Evolutionary conservation across 177 flowering plant genomes (phyloP).

Genomic region (Vitis hybrid): DNA sequence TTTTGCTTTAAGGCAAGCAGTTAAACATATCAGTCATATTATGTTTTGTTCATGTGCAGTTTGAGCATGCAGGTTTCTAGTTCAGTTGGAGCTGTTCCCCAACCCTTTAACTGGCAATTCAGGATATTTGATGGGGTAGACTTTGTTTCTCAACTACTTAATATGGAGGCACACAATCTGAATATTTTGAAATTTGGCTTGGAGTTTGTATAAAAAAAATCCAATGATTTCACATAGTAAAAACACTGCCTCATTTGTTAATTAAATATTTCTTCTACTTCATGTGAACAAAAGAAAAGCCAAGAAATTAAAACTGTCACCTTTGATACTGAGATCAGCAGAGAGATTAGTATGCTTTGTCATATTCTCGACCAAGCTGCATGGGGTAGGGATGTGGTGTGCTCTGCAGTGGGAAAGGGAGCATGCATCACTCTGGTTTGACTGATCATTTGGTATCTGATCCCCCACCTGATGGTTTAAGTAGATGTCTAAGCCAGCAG

Average conservation of each 20-base stretch:
- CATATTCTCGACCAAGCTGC: conserved; percentile 28
- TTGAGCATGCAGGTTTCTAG: neutral
- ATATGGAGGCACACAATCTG: no score
- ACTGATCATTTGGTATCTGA: conserved; percentile 30
- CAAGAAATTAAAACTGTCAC: conserved; percentile 2
- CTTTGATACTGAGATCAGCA: conserved; percentile 29
- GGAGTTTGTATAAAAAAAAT: neutral
- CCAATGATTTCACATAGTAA: neutral
- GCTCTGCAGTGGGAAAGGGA: conserved; percentile 42
- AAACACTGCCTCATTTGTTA: neutral
- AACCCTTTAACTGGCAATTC: no score
- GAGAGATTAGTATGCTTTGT: conserved; percentile 22
- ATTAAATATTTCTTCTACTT: neutral
- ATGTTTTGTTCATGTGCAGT: neutral
- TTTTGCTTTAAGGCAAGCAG: neutral
- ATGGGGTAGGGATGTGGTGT: conserved; percentile 23
- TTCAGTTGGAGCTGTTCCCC: neutral
- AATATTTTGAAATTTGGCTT: no score
- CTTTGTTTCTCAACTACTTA: no score
- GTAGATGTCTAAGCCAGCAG: conserved; percentile 42
- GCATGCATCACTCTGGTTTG: conserved; percentile 31
- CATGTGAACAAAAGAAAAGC: neutral
- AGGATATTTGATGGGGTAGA: no score
- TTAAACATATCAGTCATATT: neutral
- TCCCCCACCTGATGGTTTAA: conserved; percentile 37